phyloP scores from a whole-genome alignment of 2,329 filamentous ascomycete genomes.

The Fusarium sp. region DNA sequence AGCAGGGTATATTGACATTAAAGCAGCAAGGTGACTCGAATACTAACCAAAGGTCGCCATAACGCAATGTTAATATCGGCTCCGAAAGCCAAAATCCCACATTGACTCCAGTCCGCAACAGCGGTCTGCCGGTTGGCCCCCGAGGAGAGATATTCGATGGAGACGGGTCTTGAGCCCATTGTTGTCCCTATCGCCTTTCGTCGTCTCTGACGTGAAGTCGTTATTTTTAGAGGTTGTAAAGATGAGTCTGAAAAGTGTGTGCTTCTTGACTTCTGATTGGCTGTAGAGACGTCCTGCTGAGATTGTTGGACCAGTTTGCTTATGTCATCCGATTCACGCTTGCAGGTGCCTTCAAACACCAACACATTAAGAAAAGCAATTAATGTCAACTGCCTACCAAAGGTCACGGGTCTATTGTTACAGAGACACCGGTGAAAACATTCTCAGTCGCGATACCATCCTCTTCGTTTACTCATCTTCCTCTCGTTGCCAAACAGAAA shows the following conservation, averaged over 20 bases:
- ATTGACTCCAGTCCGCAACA: constrained; percentile 85
- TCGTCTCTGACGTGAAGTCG: constrained; percentile 2
- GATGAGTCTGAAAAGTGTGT: constrained; percentile 50
- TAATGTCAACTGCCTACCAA: neutral
- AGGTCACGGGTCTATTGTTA: neutral
- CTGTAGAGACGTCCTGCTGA: constrained; percentile 32
- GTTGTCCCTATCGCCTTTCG: constrained; percentile 41
- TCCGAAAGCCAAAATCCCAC: constrained; percentile 84
- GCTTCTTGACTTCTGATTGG: constrained; percentile 50
- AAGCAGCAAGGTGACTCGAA: constrained; percentile 16
- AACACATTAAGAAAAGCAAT: constrained; percentile 33
- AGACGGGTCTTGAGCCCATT: constrained; percentile 43
- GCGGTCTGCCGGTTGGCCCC: constrained; percentile 92
- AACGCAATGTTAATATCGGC: constrained; percentile 88
- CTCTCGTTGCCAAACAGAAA: neutral
- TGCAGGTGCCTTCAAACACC: constrained; percentile 23
- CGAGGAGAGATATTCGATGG: constrained; percentile 70
- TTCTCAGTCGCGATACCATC: neutral
- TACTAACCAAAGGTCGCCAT: constrained; percentile 81
- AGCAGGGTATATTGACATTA: constrained; percentile 12
- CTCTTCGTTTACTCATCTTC: neutral
- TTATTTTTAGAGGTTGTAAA: constrained; percentile 18
- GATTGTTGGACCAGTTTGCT: constrained; percentile 31
- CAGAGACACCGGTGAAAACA: neutral
- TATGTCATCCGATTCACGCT: constrained; percentile 37